These are phyloP conservation scores for Penicillium carneum DNA, from an alignment of 2,329 filamentous ascomycete genomes.

Conservation along the genomic window DNA sequence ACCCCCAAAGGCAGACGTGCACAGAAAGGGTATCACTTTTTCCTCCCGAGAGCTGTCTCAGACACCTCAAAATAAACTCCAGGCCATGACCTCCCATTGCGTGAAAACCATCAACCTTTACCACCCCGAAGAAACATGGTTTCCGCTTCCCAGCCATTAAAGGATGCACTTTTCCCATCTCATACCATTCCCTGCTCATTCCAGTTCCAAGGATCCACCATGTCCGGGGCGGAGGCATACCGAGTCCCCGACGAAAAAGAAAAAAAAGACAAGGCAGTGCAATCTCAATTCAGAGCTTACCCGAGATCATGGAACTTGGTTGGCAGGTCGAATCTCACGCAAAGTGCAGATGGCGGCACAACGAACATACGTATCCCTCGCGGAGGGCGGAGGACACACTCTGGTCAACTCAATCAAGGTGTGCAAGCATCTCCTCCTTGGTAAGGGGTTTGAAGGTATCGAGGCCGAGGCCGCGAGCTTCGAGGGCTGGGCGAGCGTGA, in stretches of 20 bases:
- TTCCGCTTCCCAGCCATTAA: constrained; percentile 39
- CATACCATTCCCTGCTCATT: constrained; percentile 21
- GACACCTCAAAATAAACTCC: constrained; percentile 49
- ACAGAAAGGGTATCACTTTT: constrained; percentile 56
- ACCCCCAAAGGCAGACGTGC: constrained; percentile 50
- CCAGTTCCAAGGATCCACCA: constrained; percentile 5
- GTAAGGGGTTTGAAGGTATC: constrained; percentile 90
- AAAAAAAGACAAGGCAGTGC: constrained; percentile 40
- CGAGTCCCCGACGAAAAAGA: constrained; percentile 15
- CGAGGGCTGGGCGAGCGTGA: constrained; percentile 78
- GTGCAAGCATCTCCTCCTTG: constrained; percentile 96
- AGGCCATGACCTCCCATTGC: constrained; percentile 45
- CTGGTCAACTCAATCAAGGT: constrained; percentile 77
- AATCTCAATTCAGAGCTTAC: constrained; percentile 42
- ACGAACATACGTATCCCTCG: constrained; percentile 47
- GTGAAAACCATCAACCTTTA: constrained; percentile 43
- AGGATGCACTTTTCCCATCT: constrained; percentile 25
- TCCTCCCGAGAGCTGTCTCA: constrained; percentile 50
- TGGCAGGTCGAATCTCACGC: constrained; percentile 32
- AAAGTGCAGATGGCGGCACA: constrained; percentile 46
- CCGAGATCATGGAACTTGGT: constrained; percentile 26
- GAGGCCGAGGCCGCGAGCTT: constrained; percentile 82
- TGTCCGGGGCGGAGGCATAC: constrained; percentile 14
- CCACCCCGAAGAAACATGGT: constrained; percentile 33
- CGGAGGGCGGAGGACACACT: constrained; percentile 44